These are phyloP conservation scores for Tetrahymena thermophila DNA, from an alignment of 73 alveolate species.

Conservation along the genomic window DNA sequence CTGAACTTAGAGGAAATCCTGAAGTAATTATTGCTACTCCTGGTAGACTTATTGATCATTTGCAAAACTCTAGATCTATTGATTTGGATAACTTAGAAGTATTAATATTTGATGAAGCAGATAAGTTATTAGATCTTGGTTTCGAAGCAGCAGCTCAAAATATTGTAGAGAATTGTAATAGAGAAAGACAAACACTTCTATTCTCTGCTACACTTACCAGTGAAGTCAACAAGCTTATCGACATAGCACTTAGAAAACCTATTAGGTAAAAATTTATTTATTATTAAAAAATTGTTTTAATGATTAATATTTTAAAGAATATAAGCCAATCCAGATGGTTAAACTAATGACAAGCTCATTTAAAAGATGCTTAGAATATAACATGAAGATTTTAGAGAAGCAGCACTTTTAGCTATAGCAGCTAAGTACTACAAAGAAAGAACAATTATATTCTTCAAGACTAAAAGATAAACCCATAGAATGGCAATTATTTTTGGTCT, in stretches of 20 bases:
- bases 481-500: conserved; percentile 61
- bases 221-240: conserved; percentile 78
- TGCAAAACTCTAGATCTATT: conserved; percentile 12
- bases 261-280: conserved; percentile 59
- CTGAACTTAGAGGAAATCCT: conserved; percentile 78
- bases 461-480: conserved; percentile 87
- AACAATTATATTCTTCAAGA: conserved; percentile 86
- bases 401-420: conserved; percentile 46
- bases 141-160: conserved; percentile 81
- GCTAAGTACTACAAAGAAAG: conserved; percentile 53
- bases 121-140: conserved; percentile 95
- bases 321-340: conserved; percentile 17
- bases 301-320: neutral
- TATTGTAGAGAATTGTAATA: conserved; percentile 66
- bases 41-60: conserved; percentile 88
- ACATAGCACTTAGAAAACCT: conserved; percentile 79
- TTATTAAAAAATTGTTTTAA: neutral
- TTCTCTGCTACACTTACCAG: conserved; percentile 97
- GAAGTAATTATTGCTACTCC: conserved; percentile 93
- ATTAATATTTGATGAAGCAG: conserved; percentile 97
- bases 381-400: conserved; percentile 25
- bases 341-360: conserved; percentile 17
- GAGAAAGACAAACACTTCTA: conserved; percentile 89
- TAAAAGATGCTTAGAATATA: conserved; percentile 13
- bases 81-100: conserved; percentile 72